Evolutionary conservation across 805 yeast species (phyloP).

Genomic region (Cyberlindnera euphorbiiphila): DNA sequence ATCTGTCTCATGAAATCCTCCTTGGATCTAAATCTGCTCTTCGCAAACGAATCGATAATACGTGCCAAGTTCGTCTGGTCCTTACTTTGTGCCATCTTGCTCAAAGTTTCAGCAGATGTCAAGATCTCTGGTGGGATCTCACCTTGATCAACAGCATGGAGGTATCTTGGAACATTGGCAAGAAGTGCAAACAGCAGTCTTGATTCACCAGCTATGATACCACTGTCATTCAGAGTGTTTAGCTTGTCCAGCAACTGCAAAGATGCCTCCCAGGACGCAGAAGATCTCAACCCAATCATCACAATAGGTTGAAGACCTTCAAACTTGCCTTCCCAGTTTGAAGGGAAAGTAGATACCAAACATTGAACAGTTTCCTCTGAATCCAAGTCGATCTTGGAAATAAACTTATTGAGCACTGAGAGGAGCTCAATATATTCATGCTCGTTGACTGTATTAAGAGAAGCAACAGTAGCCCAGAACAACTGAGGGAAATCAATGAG

Average conservation of each 20-base stretch:
- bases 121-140: conserved; percentile 47
- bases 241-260: conserved; percentile 69
- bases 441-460: conserved; percentile 85
- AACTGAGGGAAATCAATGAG: conserved; percentile 86
- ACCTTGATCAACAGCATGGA: conserved; percentile 68
- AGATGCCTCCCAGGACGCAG: conserved; percentile 75
- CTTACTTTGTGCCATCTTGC: conserved; percentile 55
- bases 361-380: conserved; percentile 83
- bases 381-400: conserved; percentile 81
- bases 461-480: conserved; percentile 94
- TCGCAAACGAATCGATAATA: conserved; percentile 71
- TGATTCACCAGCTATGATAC: conserved; percentile 68
- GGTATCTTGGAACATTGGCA: conserved; percentile 77
- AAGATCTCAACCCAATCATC: conserved; percentile 78
- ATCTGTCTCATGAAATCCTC: conserved; percentile 84
- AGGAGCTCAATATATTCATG: conserved; percentile 88
- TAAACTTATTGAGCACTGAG: conserved; percentile 75
- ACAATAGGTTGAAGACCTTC: conserved; percentile 82
- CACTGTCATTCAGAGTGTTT: conserved; percentile 62
- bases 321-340: conserved; percentile 93
- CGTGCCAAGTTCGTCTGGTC: conserved; percentile 60
- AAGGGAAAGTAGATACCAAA: conserved; percentile 82
- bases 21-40: conserved; percentile 80
- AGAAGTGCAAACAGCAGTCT: conserved; percentile 69
- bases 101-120: conserved; percentile 52